phyloP scores from a whole-genome alignment of 139 green algal species.

The Asterochloris erici region DNA sequence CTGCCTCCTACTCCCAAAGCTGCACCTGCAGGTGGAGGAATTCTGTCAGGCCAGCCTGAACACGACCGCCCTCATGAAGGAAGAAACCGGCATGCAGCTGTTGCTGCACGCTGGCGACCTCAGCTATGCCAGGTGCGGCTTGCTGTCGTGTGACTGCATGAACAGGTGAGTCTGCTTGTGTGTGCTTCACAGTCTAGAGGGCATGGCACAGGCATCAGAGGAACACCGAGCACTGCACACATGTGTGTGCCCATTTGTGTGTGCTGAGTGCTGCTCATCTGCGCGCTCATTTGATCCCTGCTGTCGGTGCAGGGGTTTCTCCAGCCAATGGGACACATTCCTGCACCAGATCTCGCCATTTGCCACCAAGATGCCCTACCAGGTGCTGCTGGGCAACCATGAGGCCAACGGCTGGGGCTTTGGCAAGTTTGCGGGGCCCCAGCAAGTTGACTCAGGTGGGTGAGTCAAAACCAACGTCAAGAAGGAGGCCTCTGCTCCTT shows the following conservation, averaged over 20 bases:
- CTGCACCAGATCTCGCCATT: constrained; percentile 25
- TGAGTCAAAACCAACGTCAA: background rate
- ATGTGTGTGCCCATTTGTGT: background rate
- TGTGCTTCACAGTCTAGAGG: background rate
- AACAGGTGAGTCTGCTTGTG: background rate
- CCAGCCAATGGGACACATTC: constrained; percentile 31
- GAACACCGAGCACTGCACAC: background rate
- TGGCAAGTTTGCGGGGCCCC: background rate
- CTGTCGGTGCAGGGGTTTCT: constrained; percentile 11
- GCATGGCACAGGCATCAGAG: background rate
- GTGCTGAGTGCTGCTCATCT: too few species aligned
- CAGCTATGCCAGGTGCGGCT: constrained; percentile 26
- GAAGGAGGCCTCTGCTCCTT: background rate
- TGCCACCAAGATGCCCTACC: constrained; percentile 24
- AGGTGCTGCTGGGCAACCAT: constrained; percentile 17
- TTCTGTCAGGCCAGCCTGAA: background rate
- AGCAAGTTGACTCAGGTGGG: constrained; percentile 9
- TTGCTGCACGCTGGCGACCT: constrained; percentile 27
- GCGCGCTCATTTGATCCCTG: background rate
- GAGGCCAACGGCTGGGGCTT: constrained; percentile 3
- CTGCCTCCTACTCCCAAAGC: too few species aligned
- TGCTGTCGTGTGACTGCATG: background rate
- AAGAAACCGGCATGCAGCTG: constrained; percentile 6
- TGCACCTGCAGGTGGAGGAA: too few species aligned
- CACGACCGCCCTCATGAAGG: constrained; percentile 12